Conservation (phyloP, 768 basidiomycete genomes). For the Lanmaoa pseudosensibilis region DNA sequence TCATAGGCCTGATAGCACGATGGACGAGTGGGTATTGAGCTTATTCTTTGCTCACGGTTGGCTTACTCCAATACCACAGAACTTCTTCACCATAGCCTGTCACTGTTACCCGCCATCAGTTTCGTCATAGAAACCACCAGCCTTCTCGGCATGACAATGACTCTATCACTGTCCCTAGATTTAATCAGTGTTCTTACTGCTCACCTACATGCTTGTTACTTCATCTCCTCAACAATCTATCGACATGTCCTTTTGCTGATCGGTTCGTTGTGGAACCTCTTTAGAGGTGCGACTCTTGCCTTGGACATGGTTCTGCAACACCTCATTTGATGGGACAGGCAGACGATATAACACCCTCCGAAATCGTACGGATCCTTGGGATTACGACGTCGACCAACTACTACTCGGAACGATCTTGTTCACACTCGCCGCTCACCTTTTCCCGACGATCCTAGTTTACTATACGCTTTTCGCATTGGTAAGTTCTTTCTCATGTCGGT, state of each 20-base stretch:
- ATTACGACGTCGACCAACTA: slow-evolving; percentile 91
- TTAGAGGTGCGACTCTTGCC: slow-evolving; percentile 60
- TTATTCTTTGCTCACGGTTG: neutral
- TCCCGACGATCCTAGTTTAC: slow-evolving; percentile 86
- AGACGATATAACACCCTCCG: slow-evolving; percentile 87
- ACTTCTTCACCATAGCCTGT: slow-evolving; percentile 24
- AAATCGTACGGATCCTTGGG: slow-evolving; percentile 84
- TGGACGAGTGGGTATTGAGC: slow-evolving; percentile 68
- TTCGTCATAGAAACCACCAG: slow-evolving; percentile 38
- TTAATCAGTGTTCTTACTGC: slow-evolving; percentile 62
- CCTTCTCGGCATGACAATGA: slow-evolving; percentile 57
- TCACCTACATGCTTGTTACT: slow-evolving; percentile 73
- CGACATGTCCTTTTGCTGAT: slow-evolving; percentile 55
- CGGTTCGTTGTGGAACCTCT: slow-evolving; percentile 82
- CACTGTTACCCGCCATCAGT: slow-evolving; percentile 24
- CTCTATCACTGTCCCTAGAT: slow-evolving; percentile 67
- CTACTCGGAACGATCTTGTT: slow-evolving; percentile 92
- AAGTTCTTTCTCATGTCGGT: neutral
- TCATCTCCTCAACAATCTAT: slow-evolving; percentile 61
- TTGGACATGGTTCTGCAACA: neutral
- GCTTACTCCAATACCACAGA: slow-evolving; percentile 10
- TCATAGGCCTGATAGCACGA: slow-evolving; percentile 59
- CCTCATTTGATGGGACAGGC: slow-evolving; percentile 44
- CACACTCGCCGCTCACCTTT: slow-evolving; percentile 75
- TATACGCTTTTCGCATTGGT: slow-evolving; percentile 79